Conservation (phyloP, 192 early-diverging fungal species). For the Funneliformis mosseae region DNA sequence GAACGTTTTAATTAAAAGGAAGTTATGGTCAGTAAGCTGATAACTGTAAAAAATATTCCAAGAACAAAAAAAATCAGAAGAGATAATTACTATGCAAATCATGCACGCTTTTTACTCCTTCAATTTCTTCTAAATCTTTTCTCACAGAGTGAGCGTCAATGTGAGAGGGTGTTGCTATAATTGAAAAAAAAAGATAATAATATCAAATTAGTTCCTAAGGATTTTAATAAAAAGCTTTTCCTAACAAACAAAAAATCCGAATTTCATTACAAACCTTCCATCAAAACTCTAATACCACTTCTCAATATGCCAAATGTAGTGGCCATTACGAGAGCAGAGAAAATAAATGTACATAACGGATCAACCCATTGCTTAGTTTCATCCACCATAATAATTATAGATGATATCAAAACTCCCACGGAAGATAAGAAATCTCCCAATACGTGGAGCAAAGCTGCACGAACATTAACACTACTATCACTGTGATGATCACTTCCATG, state of each 20-base stretch:
- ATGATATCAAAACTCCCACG: constrained; percentile 78
- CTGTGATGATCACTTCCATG: constrained; percentile 38
- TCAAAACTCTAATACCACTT: constrained; percentile 66
- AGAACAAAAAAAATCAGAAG: neutral
- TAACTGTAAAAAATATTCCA: neutral
- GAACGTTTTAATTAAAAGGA: neutral
- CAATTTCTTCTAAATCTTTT: constrained; percentile 16
- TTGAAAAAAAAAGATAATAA: neutral
- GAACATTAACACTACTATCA: constrained; percentile 66
- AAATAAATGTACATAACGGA: constrained; percentile 81
- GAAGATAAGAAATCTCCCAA: constrained; percentile 81
- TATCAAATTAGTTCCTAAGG: neutral
- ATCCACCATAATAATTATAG: constrained; percentile 63
- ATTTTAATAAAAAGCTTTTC: neutral
- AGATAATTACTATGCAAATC: constrained; percentile 26
- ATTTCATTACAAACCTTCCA: constrained; percentile 62
- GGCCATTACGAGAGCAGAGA: constrained; percentile 72
- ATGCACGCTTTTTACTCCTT: constrained; percentile 27
- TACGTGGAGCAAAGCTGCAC: constrained; percentile 77
- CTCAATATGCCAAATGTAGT: constrained; percentile 70
- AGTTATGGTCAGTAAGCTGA: neutral
- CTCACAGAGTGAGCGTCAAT: constrained; percentile 15
- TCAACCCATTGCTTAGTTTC: constrained; percentile 67
- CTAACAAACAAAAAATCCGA: neutral
- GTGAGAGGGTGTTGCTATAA: constrained; percentile 23